phyloP scores from a whole-genome alignment of 371 early-diverging fungal genomes.

The Apophysomyces elegans region DNA sequence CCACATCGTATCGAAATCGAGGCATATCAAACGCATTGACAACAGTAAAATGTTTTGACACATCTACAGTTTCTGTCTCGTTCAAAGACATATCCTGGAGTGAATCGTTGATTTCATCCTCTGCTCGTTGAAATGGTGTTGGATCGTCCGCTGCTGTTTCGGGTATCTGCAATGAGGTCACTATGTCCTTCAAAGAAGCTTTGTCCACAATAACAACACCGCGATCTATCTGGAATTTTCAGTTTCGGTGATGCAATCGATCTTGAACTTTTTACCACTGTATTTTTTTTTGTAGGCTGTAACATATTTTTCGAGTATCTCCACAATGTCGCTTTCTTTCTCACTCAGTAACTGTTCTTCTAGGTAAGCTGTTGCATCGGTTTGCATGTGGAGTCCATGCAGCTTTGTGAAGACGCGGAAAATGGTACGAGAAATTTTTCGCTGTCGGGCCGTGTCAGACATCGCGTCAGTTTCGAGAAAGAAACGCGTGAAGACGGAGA shows the following conservation, averaged over 20 bases:
- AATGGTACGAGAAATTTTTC: constrained; percentile 31
- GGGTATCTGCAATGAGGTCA: constrained; percentile 26
- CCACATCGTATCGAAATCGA: constrained; percentile 65
- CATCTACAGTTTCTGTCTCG: constrained; percentile 45
- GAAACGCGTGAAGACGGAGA: background rate
- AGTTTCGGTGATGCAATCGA: background rate
- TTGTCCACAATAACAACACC: constrained; percentile 41
- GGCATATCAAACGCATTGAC: constrained; percentile 79
- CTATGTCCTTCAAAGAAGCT: constrained; percentile 30
- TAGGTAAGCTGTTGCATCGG: constrained; percentile 70
- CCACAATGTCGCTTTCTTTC: constrained; percentile 41
- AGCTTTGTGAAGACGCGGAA: constrained; percentile 66
- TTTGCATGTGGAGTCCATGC: constrained; percentile 72
- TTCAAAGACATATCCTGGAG: constrained; percentile 39
- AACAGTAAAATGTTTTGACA: constrained; percentile 69
- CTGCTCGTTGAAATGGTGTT: constrained; percentile 30
- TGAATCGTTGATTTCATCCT: constrained; percentile 34
- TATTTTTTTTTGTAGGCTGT: constrained; percentile 60
- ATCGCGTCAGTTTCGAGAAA: background rate
- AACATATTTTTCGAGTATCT: constrained; percentile 65
- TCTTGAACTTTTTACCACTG: constrained; percentile 24
- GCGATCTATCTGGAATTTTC: background rate
- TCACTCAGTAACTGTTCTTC: constrained; percentile 40
- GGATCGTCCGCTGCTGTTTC: constrained; percentile 27
- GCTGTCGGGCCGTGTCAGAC: constrained; percentile 7